These are phyloP conservation scores for Tetrahymena borealis DNA, from an alignment of 73 alveolate species.

Conservation along the genomic window DNA sequence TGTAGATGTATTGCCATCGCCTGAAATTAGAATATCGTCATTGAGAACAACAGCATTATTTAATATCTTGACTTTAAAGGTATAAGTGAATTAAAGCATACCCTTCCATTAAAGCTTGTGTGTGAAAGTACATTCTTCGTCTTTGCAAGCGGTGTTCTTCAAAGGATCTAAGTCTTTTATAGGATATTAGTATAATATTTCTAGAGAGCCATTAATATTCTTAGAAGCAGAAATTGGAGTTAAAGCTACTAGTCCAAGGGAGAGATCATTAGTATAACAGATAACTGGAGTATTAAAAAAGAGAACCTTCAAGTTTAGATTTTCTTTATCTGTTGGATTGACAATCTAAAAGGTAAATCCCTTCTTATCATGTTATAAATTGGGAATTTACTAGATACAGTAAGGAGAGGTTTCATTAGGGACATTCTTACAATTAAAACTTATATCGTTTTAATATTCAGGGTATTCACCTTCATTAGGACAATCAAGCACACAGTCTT, in stretches of 20 bases:
- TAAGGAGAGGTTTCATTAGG: neutral
- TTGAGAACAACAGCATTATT: neutral
- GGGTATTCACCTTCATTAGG: neutral
- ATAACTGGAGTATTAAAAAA: neutral
- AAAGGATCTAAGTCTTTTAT: neutral
- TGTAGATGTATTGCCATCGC: neutral
- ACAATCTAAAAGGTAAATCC: neutral
- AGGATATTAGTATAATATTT: neutral
- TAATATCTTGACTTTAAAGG: neutral
- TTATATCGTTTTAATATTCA: neutral
- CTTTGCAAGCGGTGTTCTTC: neutral
- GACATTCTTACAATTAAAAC: neutral
- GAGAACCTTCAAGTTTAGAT: neutral
- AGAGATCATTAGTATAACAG: neutral
- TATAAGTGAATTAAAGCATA: neutral
- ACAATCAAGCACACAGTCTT: neutral
- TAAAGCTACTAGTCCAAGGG: neutral
- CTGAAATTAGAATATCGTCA: neutral
- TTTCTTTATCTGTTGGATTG: neutral
- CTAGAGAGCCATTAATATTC: neutral
- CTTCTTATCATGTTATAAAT: neutral
- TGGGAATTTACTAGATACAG: neutral
- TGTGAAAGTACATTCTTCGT: neutral
- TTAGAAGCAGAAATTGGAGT: neutral
- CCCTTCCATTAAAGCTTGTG: neutral